Evolutionary conservation across 2,329 filamentous ascomycete species (phyloP).

Genomic region (Didymella pomorum): DNA sequence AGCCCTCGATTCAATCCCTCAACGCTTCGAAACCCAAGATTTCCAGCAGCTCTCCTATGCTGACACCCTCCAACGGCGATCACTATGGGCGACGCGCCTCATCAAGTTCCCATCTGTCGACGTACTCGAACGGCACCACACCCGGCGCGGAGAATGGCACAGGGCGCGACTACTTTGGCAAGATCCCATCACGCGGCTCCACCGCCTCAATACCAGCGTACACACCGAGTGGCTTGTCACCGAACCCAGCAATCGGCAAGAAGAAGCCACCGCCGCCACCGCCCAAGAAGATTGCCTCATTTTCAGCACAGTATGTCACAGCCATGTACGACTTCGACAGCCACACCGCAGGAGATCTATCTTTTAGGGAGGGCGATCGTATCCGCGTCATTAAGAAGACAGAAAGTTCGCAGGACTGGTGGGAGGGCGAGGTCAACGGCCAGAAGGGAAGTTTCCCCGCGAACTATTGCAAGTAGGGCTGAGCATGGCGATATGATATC

Average conservation of each 20-base stretch:
- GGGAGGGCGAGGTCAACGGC: slow-evolving; percentile 79
- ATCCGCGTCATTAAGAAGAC: slow-evolving; percentile 83
- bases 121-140: slow-evolving; percentile 37
- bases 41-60: slow-evolving; percentile 42
- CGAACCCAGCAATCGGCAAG: slow-evolving; percentile 61
- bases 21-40: slow-evolving; percentile 46
- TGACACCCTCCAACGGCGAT: slow-evolving; percentile 43
- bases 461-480: slow-evolving; percentile 72
- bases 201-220: slow-evolving; percentile 27
- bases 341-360: slow-evolving; percentile 73
- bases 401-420: slow-evolving; percentile 83
- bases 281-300: slow-evolving; percentile 64
- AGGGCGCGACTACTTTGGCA: slow-evolving; percentile 50
- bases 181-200: slow-evolving; percentile 54
- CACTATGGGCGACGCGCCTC: slow-evolving; percentile 43
- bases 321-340: slow-evolving; percentile 79
- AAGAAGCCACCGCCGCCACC: slow-evolving; percentile 81
- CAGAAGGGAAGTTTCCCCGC: slow-evolving; percentile 78
- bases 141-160: slow-evolving; percentile 22
- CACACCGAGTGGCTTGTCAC: slow-evolving; percentile 44
- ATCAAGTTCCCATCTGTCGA: slow-evolving; percentile 43
- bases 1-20: slow-evolving; percentile 47
- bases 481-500: slow-evolving; percentile 24
- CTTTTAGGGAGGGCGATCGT: slow-evolving; percentile 77
- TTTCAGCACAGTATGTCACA: slow-evolving; percentile 67